Conservation (phyloP, 352 stramenopile species). For the Phytopythium mirpurense region DNA sequence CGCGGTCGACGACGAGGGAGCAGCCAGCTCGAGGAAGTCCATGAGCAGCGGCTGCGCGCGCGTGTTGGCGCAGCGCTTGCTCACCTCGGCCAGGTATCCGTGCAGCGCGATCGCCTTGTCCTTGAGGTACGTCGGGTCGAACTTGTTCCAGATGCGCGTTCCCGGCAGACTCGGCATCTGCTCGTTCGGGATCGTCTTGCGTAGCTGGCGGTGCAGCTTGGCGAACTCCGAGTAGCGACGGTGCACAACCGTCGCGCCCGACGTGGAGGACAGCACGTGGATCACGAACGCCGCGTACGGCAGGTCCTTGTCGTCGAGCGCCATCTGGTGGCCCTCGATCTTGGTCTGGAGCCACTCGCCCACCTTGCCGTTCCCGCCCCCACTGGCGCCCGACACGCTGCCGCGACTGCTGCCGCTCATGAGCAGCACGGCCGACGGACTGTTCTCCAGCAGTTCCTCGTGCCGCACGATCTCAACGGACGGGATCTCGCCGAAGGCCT, state of each 20-base stretch:
- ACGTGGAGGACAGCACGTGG: conserved; percentile 61
- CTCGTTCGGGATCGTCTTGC: conserved; percentile 74
- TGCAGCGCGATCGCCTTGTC: conserved; percentile 69
- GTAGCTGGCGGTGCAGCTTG: conserved; percentile 65
- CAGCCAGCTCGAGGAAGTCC: conserved; percentile 54
- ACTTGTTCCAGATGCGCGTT: conserved; percentile 83
- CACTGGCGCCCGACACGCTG: conserved; percentile 2
- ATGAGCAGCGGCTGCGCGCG: conserved; percentile 54
- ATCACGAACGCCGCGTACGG: conserved; percentile 79
- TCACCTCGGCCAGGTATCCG: conserved; percentile 66
- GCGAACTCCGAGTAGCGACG: conserved; percentile 78
- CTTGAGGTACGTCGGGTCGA: conserved; percentile 77
- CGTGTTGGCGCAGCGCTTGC: conserved; percentile 70
- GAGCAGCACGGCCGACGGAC: conserved; percentile 69
- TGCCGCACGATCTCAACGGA: conserved; percentile 55
- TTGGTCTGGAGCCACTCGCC: conserved; percentile 75
- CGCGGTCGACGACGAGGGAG: conserved; percentile 4
- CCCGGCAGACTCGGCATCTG: conserved; percentile 62
- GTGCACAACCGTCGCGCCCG: conserved; percentile 66
- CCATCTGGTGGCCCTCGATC: conserved; percentile 68
- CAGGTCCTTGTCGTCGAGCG: conserved; percentile 62
- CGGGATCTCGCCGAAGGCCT: conserved; percentile 54
- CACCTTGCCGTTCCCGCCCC: conserved; percentile 11
- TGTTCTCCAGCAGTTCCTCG: conserved; percentile 78
- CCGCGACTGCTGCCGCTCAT: conserved; percentile 26